Evolutionary conservation across 2,329 filamentous ascomycete genomes (phyloP), one percentile per base, ranked within the genome.

Genomic region (Aspergillus viridinutans): DNA sequence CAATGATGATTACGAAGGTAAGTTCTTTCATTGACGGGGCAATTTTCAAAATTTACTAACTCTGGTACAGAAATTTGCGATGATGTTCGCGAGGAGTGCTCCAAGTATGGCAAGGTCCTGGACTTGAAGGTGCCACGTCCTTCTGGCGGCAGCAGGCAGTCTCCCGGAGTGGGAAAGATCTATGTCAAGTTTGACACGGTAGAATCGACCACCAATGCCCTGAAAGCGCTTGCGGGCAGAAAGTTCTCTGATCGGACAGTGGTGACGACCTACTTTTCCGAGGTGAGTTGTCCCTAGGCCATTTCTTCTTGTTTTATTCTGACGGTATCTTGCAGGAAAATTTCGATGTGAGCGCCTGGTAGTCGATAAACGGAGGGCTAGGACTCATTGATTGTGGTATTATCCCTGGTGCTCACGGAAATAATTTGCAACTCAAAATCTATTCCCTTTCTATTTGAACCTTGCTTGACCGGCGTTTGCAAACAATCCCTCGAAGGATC

Each of bases 231-330:
- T 66, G 94, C 95, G 29, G 94, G 94, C 49, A 85, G 95, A 63
- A 97, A 97, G 73, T 99, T 99, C 72, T 90, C 92, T 0, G 91
- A 97, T 76, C 85, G 95, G 66, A 99, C 94, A 3, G 95, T 99
- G 28, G 92, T 99, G 12, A 92, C 90, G 2, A 97, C 94, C 3
- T 97, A 94, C 77, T 99, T 97, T 74, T 90, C 92, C 23, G 95
- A 97, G 84, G 90, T 90, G 79, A 74, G 79, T 60, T 45, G 35
- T 52, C 40, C 40, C 5, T 38, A 45, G 52, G 55, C 45, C 21
- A n/a, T 43, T 17, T 29, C 20, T 5, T 14, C 43, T 6, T 9
- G 10, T 42, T 35, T 12, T 35, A 69, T 80, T 67, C 56, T 63
- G 57, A 59, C 56, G 14, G 23, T 47, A 8, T 47, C 29, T 58